Evolutionary conservation across 768 basidiomycete genomes (phyloP).

Genomic region (Boletellus sp.): DNA sequence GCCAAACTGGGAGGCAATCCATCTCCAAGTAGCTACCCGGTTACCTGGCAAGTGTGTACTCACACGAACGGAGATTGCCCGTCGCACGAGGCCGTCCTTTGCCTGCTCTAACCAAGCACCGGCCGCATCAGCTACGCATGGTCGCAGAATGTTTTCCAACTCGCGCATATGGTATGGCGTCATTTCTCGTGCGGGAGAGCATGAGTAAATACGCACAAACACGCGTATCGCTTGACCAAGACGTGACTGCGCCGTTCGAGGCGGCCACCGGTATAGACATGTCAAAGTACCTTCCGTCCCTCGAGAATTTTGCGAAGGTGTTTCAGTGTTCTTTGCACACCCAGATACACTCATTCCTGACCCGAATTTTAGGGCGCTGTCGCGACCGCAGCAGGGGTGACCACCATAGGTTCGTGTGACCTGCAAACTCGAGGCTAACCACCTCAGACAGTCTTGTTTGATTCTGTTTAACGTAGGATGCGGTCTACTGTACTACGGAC

Average conservation of each 20-base stretch:
- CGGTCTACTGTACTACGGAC: slow-evolving; percentile 79
- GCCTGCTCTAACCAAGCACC: too few species aligned
- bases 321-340: not conserved
- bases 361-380: slow-evolving; percentile 41
- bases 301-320: slow-evolving; percentile 47
- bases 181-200: too few species aligned
- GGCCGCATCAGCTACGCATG: too few species aligned
- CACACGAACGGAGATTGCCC: too few species aligned
- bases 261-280: slow-evolving; percentile 25
- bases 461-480: slow-evolving; percentile 41
- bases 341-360: not conserved
- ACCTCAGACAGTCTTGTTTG: not conserved
- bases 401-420: slow-evolving; percentile 46
- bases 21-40: too few species aligned
- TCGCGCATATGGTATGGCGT: too few species aligned
- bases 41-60: too few species aligned
- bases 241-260: not conserved
- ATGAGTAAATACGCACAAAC: slow-evolving; percentile 16
- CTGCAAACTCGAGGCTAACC: not conserved
- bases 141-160: too few species aligned
- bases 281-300: slow-evolving; percentile 39
- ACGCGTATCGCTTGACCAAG: not conserved
- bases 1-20: too few species aligned
- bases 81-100: too few species aligned
- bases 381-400: slow-evolving; percentile 54